Base-by-base conservation (phyloP, 2,329 filamentous ascomycete genomes). In the Passalora sequoiae region DNA sequence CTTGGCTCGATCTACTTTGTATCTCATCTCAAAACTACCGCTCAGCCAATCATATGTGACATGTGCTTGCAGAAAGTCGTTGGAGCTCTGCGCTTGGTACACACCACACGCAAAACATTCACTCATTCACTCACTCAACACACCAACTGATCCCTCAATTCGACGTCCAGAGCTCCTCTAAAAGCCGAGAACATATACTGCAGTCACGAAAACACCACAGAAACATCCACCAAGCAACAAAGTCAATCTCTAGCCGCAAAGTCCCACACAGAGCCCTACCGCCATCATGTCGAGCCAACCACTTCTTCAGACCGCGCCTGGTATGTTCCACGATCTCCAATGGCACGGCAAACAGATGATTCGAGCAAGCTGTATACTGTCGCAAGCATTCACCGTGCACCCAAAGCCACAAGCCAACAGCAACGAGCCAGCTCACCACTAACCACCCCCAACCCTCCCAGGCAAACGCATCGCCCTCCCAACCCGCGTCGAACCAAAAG, bases 391-490 rank as follows among this genome's bases (percentile, higher is more conserved):
- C n/a, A n/a, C n/a, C n/a, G n/a, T n/a, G n/a, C n/a, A n/a, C n/a
- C n/a, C n/a, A n/a, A n/a, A n/a, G n/a, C n/a, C n/a, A n/a, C n/a
- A n/a, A n/a, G n/a, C n/a, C 21, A 31, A n/a, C 29, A 9, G 7
- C 17, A 16, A 9, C 20, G 5, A 27, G 7, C 25, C 22, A 15
- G 55, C 30, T 42, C 50, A 40, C 30, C 13, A 25, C 37, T 39
- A 24, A 30, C 24, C 15, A 17, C 38, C 60, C 20, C 30, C 20
- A 33, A 33, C 30, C 13, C 38, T 24, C 10, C 21, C 33, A 95
- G 91, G 91, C 78, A 98, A 98, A 75, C 88, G 91, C 65, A 97
- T 98, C 66, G 91, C 92, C 61, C 87, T 98, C 54, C 92, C 92
- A 45, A 96, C 91, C 48, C 89, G 92, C 57, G 91, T 98, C 69